Evolutionary conservation across 2,329 filamentous ascomycete species (phyloP), one percentile per base, ranked within the genome.

Genomic region (Stachybotrys chartarum): DNA sequence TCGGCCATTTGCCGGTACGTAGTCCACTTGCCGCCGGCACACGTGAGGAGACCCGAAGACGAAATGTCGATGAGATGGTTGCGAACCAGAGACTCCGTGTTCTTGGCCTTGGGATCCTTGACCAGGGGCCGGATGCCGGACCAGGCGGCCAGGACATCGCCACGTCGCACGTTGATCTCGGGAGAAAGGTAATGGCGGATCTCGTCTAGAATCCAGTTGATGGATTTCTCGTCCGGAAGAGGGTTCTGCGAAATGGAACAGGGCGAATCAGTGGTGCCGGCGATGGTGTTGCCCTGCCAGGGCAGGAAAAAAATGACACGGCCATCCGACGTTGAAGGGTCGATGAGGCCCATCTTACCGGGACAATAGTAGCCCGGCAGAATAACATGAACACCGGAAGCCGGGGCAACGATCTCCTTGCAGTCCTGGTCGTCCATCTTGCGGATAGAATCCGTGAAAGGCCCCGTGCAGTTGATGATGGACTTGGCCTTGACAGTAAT

Each of bases 1-100:
- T 94, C 87, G 53, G 90, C 87, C 90, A 94, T 94, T 68, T 92
- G 87, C 55, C 89, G 87, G 74, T 93, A 94, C 11, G 89, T 94
- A 6, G 89, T 94, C 89, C 89, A 93, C 74, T 93, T 94, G 59
- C 89, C 89, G 63, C 89, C 89, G 39, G 88, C 88, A 70, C 88
- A 91, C 53, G 89, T 93, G 61, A 94, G 75, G 16, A 94, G 80
- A 14, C 88, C 89, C 1, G 88, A 88, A 6, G 82, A 72, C 18
- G 89, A 92, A 47, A 88, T 81, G 53, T 87, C 87, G 61, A 93
- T 82, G 53, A 94, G 79, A 67, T 94, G 89, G 72, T 87, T 92
- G 61, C 89, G 87, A 56, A 94, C 89, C 52, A 93, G 83, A 52
- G 89, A 90, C 70, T 93, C 86, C 18, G 90, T 92, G 68, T 90